These are phyloP conservation scores for Crithidia expoeki DNA, from an alignment of 208 protist genomes.

Conservation along the genomic window DNA sequence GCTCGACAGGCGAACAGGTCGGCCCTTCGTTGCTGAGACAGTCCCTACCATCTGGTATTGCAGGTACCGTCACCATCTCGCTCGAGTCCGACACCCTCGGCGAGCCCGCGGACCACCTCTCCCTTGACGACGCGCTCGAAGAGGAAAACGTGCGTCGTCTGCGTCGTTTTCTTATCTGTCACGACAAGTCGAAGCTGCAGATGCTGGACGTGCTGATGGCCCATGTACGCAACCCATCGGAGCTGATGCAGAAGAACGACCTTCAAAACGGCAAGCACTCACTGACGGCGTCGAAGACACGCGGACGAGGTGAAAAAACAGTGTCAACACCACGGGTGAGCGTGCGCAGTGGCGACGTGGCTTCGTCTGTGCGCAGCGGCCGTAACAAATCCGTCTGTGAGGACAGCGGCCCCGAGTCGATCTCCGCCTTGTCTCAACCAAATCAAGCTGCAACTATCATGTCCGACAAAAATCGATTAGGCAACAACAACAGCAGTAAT, in stretches of 20 bases:
- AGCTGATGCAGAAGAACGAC: constrained; percentile 19
- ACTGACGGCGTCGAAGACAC: constrained; percentile 2
- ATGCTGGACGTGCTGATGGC: constrained; percentile 75
- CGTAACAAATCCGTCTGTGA: background rate
- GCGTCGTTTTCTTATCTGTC: constrained; percentile 61
- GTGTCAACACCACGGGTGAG: background rate
- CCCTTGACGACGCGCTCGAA: constrained; percentile 49
- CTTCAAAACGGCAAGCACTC: background rate
- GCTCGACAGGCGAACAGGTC: constrained; percentile 6
- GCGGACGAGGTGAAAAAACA: background rate
- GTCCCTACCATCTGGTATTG: constrained; percentile 44
- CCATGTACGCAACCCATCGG: constrained; percentile 50
- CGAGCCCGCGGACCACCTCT: constrained; percentile 26
- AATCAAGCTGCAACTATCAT: background rate
- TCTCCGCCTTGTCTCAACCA: background rate
- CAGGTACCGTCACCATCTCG: constrained; percentile 71
- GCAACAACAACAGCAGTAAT: background rate
- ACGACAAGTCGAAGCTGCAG: constrained; percentile 51
- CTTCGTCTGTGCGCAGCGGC: constrained; percentile 11
- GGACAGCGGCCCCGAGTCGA: constrained; percentile 3
- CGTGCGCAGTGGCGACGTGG: background rate
- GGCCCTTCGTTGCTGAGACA: constrained; percentile 30
- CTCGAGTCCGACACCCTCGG: constrained; percentile 68
- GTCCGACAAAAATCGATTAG: background rate
- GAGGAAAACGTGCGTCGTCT: constrained; percentile 49